phyloP scores from a whole-genome alignment of 176 grass and related monocot species.

The Zizania latifolia region DNA sequence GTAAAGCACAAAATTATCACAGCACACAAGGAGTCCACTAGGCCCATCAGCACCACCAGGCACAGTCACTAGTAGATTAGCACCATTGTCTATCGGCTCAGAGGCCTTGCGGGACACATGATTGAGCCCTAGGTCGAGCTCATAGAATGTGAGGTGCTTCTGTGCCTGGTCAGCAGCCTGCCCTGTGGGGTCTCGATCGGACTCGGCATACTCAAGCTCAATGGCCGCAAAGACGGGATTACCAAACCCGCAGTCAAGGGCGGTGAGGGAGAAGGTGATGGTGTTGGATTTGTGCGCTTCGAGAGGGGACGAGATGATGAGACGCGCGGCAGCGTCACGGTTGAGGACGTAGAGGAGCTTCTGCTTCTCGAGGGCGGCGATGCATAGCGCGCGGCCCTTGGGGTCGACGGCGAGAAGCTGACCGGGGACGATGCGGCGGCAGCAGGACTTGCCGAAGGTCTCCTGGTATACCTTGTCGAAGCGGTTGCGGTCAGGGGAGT shows the following conservation, averaged over 20 bases:
- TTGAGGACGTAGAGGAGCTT: slow-evolving; percentile 97
- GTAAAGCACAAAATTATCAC: slow-evolving; percentile 92
- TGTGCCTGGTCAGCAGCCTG: slow-evolving; percentile 81
- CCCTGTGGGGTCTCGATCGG: slow-evolving; percentile 71
- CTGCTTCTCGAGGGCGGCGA: slow-evolving; percentile 92
- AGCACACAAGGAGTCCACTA: slow-evolving; percentile 84
- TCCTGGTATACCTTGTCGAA: slow-evolving; percentile 96
- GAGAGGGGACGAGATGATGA: slow-evolving; percentile 92
- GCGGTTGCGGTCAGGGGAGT: slow-evolving; percentile 75
- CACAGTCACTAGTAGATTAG: slow-evolving; percentile 83
- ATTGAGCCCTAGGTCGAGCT: slow-evolving; percentile 93
- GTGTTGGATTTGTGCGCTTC: slow-evolving; percentile 93
- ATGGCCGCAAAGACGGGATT: slow-evolving; percentile 86
- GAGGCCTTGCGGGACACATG: slow-evolving; percentile 93
- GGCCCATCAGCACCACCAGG: slow-evolving; percentile 83
- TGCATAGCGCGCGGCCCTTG: slow-evolving; percentile 87
- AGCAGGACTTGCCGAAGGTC: slow-evolving; percentile 93
- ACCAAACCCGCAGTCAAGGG: slow-evolving; percentile 90
- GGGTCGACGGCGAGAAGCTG: slow-evolving; percentile 87
- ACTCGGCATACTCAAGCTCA: slow-evolving; percentile 88
- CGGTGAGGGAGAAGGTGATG: slow-evolving; percentile 69
- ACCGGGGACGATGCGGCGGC: slow-evolving; percentile 89
- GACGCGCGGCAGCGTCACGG: slow-evolving; percentile 63
- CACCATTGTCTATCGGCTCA: slow-evolving; percentile 82
- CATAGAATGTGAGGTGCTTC: slow-evolving; percentile 96